Base-by-base conservation (phyloP, 2,329 filamentous ascomycete genomes). In the Graphilbum sp. region DNA sequence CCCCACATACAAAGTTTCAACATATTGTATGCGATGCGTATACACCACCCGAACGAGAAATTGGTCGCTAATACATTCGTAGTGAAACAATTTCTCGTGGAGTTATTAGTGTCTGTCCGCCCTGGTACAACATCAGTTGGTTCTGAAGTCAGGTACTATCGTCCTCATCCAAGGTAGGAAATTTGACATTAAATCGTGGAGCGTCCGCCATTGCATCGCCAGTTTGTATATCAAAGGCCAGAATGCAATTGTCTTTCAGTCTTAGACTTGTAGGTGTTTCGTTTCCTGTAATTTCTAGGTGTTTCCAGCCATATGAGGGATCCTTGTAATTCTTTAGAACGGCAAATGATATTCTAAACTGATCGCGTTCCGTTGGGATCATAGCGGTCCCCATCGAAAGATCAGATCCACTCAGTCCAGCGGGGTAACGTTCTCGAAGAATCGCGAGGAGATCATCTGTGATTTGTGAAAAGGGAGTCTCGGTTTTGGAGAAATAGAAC, bases 401-500 rank as follows among this genome's bases (percentile, higher is more conserved):
- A 16, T 52, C 40, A 15, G 57, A 54, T 11, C 54, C 55, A 2
- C 55, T 59, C 5, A 78, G 59, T 11, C 73, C 72, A 0, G 55
- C 40, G 0, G 72, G 66, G 42, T 74, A 76, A 21, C 70, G 60
- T 33, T 75, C 71, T 21, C 52, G 60, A 6, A 86, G 57, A 11
- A 72, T 59, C 1, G 61, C 55, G 16, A 81, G 57, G 2, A 87
- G 67, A 17, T 73, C 65, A 16, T 61, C 48, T 40, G 73, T 73
- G 41, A 81, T 59, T 1, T 62, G 55, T 15, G 62, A 57, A 49
- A 84, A 72, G 11, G 72, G 56, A 30, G 67, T 65, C 13, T 67
- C 58, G 5, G 73, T 60, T 30, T 73, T 66, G 34, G 79, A 65
- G 44, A 80, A 75, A 41, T 86, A 63, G 49, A 81, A 72, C 45